These are phyloP conservation scores for Penicillium lagena DNA, from an alignment of 495 filamentous ascomycete species.

Conservation along the genomic window DNA sequence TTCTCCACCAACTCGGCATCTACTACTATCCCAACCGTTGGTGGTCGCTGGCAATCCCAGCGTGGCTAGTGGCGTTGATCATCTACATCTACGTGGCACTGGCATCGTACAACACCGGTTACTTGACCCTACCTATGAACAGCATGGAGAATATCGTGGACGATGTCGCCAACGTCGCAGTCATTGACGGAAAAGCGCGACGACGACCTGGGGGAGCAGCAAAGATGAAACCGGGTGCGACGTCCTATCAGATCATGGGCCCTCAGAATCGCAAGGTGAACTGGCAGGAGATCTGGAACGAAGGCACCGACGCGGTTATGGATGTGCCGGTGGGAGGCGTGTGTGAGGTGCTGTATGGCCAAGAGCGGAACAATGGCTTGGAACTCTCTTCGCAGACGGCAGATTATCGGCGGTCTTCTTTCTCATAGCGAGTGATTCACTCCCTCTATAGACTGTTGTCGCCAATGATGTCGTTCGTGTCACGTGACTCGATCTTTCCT, in stretches of 20 bases:
- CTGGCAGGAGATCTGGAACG: constrained; percentile 80
- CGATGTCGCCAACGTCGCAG: constrained; percentile 77
- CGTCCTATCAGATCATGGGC: constrained; percentile 41
- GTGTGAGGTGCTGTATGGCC: constrained; percentile 72
- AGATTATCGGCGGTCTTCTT: too few relatives aligned
- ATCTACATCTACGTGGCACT: constrained; percentile 94
- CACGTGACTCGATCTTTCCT: not conserved
- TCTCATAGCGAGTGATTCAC: too few relatives aligned
- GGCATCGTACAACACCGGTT: constrained; percentile 82
- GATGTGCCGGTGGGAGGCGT: constrained; percentile 94
- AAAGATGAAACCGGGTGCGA: constrained; percentile 40
- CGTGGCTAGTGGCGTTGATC: constrained; percentile 80
- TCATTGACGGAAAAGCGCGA: constrained; percentile 65
- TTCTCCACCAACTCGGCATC: constrained; percentile 88
- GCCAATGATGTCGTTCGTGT: not conserved
- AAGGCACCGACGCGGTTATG: constrained; percentile 95
- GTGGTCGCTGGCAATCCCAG: constrained; percentile 91
- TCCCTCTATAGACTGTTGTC: too few relatives aligned
- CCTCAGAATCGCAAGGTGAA: constrained; percentile 45
- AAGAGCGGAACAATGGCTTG: constrained; percentile 32
- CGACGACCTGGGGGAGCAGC: constrained; percentile 40
- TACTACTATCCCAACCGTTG: constrained; percentile 96
- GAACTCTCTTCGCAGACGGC: not conserved
- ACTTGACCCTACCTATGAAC: constrained; percentile 73
- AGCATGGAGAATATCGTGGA: constrained; percentile 90